Conservation (phyloP, 495 filamentous ascomycete species). For the Extremus antarcticus region DNA sequence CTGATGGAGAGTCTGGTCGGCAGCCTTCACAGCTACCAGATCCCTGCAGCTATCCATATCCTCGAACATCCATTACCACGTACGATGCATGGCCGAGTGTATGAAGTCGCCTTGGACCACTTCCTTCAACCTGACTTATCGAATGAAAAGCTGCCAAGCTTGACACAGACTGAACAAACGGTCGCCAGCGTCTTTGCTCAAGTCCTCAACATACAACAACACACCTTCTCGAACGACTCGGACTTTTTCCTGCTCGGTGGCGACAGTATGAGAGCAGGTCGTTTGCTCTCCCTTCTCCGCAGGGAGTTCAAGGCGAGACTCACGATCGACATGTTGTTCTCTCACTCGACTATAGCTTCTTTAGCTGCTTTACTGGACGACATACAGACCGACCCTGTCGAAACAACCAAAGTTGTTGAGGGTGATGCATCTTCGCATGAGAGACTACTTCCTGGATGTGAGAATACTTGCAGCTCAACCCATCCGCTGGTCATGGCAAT, state of each 20-base stretch:
- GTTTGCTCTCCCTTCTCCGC: slow-evolving; percentile 32
- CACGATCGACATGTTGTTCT: slow-evolving; percentile 34
- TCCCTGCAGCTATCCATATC: slow-evolving; percentile 26
- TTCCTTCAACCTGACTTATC: not conserved
- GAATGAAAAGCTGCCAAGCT: not conserved
- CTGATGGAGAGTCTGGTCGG: slow-evolving; percentile 1
- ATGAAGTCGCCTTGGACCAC: slow-evolving; percentile 19
- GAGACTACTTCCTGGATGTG: slow-evolving; percentile 18
- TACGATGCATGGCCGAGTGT: slow-evolving; percentile 20
- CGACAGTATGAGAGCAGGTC: slow-evolving; percentile 36
- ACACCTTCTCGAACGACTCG: slow-evolving; percentile 23
- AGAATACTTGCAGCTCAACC: slow-evolving; percentile 32
- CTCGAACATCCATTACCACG: slow-evolving; percentile 25
- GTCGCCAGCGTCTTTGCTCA: slow-evolving; percentile 29
- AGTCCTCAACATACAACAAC: slow-evolving; percentile 20
- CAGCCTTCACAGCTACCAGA: slow-evolving; percentile 24
- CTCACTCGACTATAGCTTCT: slow-evolving; percentile 24
- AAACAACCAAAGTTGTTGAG: slow-evolving; percentile 2
- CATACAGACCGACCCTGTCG: not conserved
- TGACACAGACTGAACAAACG: slow-evolving; percentile 20
- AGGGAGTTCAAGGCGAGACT: slow-evolving; percentile 29
- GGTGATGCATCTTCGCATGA: slow-evolving; percentile 7
- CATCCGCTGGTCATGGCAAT: slow-evolving; percentile 31
- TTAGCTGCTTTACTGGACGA: slow-evolving; percentile 23
- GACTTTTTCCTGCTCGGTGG: slow-evolving; percentile 39